Base-by-base conservation (phyloP, 352 stramenopile genomes). In the Phytophthora hybrid region DNA sequence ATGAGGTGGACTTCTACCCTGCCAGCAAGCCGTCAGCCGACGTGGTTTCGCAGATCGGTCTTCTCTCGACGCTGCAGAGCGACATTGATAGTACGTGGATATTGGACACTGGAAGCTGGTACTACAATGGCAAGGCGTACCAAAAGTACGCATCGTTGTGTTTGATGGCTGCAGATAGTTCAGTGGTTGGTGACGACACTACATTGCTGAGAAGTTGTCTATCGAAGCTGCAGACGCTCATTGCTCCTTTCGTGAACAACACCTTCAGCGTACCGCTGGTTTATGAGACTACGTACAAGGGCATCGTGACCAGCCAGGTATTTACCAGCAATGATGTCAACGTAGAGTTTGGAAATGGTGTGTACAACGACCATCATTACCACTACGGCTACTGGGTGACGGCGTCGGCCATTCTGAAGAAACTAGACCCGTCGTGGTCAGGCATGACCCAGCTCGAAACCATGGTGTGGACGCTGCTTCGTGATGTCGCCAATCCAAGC, bases 321-420 rank as follows among this genome's bases (percentile, higher is more conserved):
- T 83, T 92, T 47, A 77, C 61, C 3, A 75, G 68, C 11, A 70
- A 68, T 9, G 74, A 90, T 44, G 59, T 75, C 34, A 76, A 85
- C 41, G 78, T 78, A 0, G 83, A 90, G 34, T 90, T 88, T 61
- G 83, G 83, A 47, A 92, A 90, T 64, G 76, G 70, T 8, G 78
- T 92, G 21, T 92, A 92, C 75, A 92, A 92, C 64, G 84, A 92
- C 60, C 84, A 92, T 69, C 82, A 92, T 54, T 92, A 90, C 66
- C 84, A 92, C 69, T 92, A 88, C 64, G 82, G 85, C n/a, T 92
- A 92, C 77, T 92, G 82, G 82, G 65, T 92, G n/a, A 72, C 73
- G 18, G 80, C 71, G 0, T 83, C 79, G 4, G 83, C 83, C 16
- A 88, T 90, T 39, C 51, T 85, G 0, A 81, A 78, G 41, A 81